Conservation (phyloP, 192 early-diverging fungal genomes). For the Mortierella antarctica region DNA sequence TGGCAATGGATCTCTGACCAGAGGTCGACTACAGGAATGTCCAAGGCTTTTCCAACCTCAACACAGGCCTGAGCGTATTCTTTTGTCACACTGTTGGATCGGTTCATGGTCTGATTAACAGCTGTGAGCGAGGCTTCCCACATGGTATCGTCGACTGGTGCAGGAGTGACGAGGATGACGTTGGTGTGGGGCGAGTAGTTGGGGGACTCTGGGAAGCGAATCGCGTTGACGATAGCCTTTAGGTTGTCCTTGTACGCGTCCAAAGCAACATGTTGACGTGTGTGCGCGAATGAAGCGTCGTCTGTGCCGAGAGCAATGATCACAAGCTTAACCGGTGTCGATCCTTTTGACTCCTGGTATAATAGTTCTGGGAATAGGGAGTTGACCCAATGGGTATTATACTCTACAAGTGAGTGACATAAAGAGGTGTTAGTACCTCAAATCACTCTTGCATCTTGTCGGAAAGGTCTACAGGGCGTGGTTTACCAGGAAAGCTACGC, state of each 20-base stretch:
- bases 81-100: constrained; percentile 52
- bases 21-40: constrained; percentile 47
- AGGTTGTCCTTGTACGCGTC: constrained; percentile 70
- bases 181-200: constrained; percentile 71
- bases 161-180: constrained; percentile 82
- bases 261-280: constrained; percentile 71
- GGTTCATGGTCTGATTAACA: constrained; percentile 38
- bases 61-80: constrained; percentile 64
- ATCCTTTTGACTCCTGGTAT: constrained; percentile 38
- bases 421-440: not conserved
- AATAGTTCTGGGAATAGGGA: constrained; percentile 67
- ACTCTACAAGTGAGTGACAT: constrained; percentile 56
- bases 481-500: constrained; percentile 77
- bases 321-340: constrained; percentile 63
- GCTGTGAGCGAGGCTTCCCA: constrained; percentile 53
- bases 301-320: constrained; percentile 88
- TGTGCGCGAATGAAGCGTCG: constrained; percentile 70
- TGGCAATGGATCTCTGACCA: constrained; percentile 29
- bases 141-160: constrained; percentile 70
- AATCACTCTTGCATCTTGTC: not conserved
- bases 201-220: constrained; percentile 64
- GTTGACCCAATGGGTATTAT: constrained; percentile 73
- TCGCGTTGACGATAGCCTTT: constrained; percentile 59
- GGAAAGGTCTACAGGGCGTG: not conserved
- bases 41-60: constrained; percentile 59